phyloP scores from a whole-genome alignment of 1,284 basidiomycete genomes.

The Fomitiporia mediterranea region DNA sequence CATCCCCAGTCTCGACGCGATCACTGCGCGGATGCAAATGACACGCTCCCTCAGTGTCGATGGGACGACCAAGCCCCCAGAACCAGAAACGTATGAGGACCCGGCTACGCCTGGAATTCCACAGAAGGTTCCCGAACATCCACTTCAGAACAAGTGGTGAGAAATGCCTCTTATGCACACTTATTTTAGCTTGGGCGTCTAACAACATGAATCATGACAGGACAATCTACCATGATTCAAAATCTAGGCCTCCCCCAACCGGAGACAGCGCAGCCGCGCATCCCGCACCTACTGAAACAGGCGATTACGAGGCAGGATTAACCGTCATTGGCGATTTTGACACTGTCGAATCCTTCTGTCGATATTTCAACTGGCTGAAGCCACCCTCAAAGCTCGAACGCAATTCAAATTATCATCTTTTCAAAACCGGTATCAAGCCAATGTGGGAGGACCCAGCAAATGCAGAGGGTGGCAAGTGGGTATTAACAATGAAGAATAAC shows the following conservation, averaged over 20 bases:
- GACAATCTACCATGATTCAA: conserved; percentile 84
- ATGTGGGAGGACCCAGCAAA: conserved; percentile 98
- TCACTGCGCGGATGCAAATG: conserved; percentile 69
- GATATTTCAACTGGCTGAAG: conserved; percentile 94
- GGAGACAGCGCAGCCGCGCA: conserved; percentile 30
- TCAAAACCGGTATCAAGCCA: conserved; percentile 87
- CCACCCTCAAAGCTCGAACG: conserved; percentile 83
- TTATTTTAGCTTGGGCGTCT: background rate
- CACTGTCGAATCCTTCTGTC: conserved; percentile 87
- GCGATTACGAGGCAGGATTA: conserved; percentile 72
- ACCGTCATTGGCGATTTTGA: conserved; percentile 77
- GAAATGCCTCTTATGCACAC: background rate
- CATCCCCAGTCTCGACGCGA: conserved; percentile 76
- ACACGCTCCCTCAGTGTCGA: conserved; percentile 65
- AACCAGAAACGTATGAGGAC: conserved; percentile 69
- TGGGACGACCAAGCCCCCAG: conserved; percentile 65
- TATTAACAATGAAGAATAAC: conserved; percentile 85
- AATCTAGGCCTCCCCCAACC: conserved; percentile 61
- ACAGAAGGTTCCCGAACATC: conserved; percentile 75
- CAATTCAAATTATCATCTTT: conserved; percentile 91
- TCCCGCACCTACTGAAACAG: conserved; percentile 48
- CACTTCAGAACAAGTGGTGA: conserved; percentile 78
- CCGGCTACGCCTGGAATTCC: conserved; percentile 72
- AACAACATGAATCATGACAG: conserved; percentile 33
- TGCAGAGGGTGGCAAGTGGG: conserved; percentile 90